A percentile compares a stretch with the other conserved stretches of the same genome.
These are phyloP conservation scores for Vaccinium macrocarpon DNA, from an alignment of 148 eudicot genomes.

Conservation along the genomic window DNA sequence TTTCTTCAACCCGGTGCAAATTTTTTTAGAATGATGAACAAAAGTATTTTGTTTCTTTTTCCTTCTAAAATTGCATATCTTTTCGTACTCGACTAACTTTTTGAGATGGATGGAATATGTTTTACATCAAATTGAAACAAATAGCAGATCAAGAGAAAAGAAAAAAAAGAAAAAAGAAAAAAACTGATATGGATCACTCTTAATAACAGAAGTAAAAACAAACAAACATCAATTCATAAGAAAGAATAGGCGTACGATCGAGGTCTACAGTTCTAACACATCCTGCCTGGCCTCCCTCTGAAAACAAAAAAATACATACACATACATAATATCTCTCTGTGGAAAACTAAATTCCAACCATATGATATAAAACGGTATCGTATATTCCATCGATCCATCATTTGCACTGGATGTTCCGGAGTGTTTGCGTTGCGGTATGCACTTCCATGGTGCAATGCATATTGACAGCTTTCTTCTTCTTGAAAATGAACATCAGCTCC, in stretches of 20 bases:
- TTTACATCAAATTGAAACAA: not conserved
- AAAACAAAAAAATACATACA: not conserved
- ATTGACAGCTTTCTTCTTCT: not conserved
- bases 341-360: not conserved
- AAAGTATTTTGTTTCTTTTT: too few relatives aligned
- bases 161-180: not conserved
- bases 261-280: not conserved
- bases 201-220: not conserved
- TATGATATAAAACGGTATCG: not conserved
- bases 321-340: not conserved
- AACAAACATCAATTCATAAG: not conserved
- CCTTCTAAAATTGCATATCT: too few relatives aligned
- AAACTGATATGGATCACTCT: not conserved
- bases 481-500: constrained; percentile 4
- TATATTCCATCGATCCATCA: not conserved
- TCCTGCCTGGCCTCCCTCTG: not conserved
- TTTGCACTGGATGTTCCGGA: not conserved
- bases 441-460: not conserved
- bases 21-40: too few relatives aligned
- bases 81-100: too few relatives aligned
- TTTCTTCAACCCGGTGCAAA: too few relatives aligned
- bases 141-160: not conserved
- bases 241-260: not conserved
- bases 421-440: too few relatives aligned
- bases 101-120: not conserved